phyloP scores from a whole-genome alignment of 2,329 filamentous ascomycete species.

The Penicillium sp. region DNA sequence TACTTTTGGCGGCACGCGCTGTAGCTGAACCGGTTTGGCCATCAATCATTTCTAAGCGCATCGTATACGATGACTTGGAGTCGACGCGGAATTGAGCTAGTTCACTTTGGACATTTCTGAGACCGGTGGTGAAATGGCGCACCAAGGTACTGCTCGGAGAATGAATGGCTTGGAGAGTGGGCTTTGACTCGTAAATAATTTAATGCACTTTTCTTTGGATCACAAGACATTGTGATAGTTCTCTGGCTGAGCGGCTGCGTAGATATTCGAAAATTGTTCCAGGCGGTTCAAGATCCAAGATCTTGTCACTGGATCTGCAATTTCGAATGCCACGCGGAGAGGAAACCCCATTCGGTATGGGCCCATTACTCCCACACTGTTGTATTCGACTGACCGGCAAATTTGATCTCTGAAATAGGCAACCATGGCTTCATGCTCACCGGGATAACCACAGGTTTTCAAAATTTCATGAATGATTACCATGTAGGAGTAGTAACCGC shows the following conservation, averaged over 20 bases:
- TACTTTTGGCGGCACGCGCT: slow-evolving; percentile 23
- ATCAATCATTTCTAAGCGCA: neutral
- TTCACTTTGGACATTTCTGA: neutral
- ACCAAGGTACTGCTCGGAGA: neutral
- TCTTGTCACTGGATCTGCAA: slow-evolving; percentile 24
- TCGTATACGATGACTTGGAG: slow-evolving; percentile 7
- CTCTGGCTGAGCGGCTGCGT: slow-evolving; percentile 26
- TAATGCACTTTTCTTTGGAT: neutral
- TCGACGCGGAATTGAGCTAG: slow-evolving; percentile 2
- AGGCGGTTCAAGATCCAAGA: slow-evolving; percentile 28
- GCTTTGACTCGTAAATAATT: neutral
- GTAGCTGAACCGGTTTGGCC: slow-evolving; percentile 24
- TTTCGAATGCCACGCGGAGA: slow-evolving; percentile 28
- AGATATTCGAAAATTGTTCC: slow-evolving; percentile 25
- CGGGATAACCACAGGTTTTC: slow-evolving; percentile 22
- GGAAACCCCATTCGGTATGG: slow-evolving; percentile 32
- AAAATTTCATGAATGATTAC: slow-evolving; percentile 29
- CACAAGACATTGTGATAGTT: slow-evolving; percentile 14
- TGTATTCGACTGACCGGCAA: slow-evolving; percentile 34
- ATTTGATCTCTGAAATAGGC: slow-evolving; percentile 31
- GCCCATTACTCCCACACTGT: slow-evolving; percentile 24
- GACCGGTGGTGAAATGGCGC: neutral
- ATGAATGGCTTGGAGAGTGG: neutral
- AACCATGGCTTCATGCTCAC: slow-evolving; percentile 25
- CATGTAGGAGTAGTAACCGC: slow-evolving; percentile 31